Conservation (phyloP, 2,329 filamentous ascomycete species). For the Aspergillus pseudotamarii region DNA sequence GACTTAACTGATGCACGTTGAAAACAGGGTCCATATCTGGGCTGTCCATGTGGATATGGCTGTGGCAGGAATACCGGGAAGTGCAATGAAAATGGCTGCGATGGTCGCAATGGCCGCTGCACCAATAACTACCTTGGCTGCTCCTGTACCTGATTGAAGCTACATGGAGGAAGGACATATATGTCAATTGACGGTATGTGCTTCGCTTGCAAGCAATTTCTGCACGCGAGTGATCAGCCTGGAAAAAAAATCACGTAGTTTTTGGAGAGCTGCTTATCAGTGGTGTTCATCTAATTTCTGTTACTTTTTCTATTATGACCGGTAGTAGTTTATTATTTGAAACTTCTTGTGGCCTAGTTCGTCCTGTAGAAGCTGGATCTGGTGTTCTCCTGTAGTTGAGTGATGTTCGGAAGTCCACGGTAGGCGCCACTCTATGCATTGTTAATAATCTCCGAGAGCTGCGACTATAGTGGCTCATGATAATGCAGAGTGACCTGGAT, state of each 20-base stretch:
- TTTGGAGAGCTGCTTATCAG: neutral
- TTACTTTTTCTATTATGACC: too few species aligned
- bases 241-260: neutral
- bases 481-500: too few species aligned
- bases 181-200: neutral
- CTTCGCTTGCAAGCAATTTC: neutral
- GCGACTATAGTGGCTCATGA: too few species aligned
- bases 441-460: too few species aligned
- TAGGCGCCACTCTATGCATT: too few species aligned
- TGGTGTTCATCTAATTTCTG: neutral
- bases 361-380: too few species aligned
- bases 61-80: constrained; percentile 4
- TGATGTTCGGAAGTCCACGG: too few species aligned
- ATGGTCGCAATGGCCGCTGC: constrained; percentile 12
- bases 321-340: too few species aligned
- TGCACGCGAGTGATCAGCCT: neutral
- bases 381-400: too few species aligned
- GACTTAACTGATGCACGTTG: neutral
- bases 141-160: neutral
- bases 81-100: constrained; percentile 12
- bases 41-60: constrained; percentile 14
- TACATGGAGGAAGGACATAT: neutral
- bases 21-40: constrained; percentile 7
- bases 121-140: constrained; percentile 3
- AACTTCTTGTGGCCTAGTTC: too few species aligned